phyloP scores from a whole-genome alignment of 1,284 basidiomycete genomes.

The Porodaedalea pini region DNA sequence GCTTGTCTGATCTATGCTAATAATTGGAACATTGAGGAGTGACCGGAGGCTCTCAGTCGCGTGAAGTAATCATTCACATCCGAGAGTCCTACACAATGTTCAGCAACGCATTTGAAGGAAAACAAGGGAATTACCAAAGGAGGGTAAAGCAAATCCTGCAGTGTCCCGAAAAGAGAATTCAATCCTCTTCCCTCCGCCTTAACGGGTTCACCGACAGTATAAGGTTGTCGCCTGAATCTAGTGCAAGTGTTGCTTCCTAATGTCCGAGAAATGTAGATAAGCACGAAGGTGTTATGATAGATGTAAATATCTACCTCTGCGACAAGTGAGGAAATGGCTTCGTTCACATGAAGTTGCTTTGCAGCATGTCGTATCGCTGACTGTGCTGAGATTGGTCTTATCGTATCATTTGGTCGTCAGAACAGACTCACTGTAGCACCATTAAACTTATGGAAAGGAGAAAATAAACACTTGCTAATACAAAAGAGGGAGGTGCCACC shows the following conservation, averaged over 20 bases:
- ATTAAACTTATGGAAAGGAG: background rate
- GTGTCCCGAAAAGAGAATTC: background rate
- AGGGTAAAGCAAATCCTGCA: background rate
- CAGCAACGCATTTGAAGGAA: background rate
- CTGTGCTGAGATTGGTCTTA: background rate
- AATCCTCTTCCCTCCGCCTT: background rate
- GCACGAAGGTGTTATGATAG: background rate
- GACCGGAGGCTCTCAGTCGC: too few relatives aligned
- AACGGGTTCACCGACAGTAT: background rate
- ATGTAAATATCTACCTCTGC: background rate
- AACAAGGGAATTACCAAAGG: background rate
- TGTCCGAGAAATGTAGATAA: background rate
- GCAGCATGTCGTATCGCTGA: background rate
- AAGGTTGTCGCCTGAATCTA: background rate
- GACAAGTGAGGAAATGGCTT: background rate
- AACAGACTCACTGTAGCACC: background rate
- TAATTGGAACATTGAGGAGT: too few relatives aligned
- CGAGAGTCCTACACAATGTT: background rate
- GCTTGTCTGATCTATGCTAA: too few relatives aligned
- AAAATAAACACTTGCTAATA: background rate
- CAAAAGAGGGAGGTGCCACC: background rate
- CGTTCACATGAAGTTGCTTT: background rate
- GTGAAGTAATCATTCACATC: background rate
- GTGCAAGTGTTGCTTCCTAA: background rate
- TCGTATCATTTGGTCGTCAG: background rate